Conservation (phyloP, 2,329 filamentous ascomycete species). For the Neodidymelliopsis sp. region DNA sequence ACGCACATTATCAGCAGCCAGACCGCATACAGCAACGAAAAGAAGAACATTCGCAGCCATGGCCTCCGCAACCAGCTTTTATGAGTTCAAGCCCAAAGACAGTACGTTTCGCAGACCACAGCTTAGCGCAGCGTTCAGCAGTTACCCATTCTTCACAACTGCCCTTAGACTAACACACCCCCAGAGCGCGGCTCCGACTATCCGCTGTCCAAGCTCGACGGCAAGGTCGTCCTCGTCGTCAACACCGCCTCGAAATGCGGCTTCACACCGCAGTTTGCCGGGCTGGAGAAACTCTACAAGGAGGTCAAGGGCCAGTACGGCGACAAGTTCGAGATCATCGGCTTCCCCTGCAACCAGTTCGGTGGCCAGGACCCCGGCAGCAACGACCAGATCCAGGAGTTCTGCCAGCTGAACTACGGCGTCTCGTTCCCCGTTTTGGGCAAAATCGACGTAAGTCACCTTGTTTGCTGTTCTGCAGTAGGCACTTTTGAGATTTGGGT, state of each 20-base stretch:
- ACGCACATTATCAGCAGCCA: slow-evolving; percentile 6
- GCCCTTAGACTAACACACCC: slow-evolving; percentile 4
- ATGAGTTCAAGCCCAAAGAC: slow-evolving; percentile 84
- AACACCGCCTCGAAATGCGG: slow-evolving; percentile 99
- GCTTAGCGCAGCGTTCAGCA: not conserved
- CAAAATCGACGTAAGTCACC: slow-evolving; percentile 77
- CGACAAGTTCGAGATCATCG: slow-evolving; percentile 84
- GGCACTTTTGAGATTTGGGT: too few relatives aligned
- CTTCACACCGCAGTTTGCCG: slow-evolving; percentile 94
- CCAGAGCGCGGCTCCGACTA: slow-evolving; percentile 77
- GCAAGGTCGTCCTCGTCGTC: slow-evolving; percentile 94
- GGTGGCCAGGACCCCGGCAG: slow-evolving; percentile 85
- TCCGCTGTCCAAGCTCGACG: slow-evolving; percentile 74
- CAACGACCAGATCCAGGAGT: slow-evolving; percentile 67
- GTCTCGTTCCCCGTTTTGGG: slow-evolving; percentile 89
- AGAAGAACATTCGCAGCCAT: too few relatives aligned
- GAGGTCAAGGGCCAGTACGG: slow-evolving; percentile 71
- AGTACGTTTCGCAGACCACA: slow-evolving; percentile 65
- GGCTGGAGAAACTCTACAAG: slow-evolving; percentile 91
- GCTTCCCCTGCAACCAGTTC: slow-evolving; percentile 99
- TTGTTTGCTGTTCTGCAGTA: not conserved
- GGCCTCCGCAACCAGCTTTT: slow-evolving; percentile 76
- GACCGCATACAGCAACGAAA: slow-evolving; percentile 15
- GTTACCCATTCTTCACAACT: not conserved
- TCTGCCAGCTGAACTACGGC: slow-evolving; percentile 94